A percentile compares a stretch with the other conserved stretches of the same genome.
Evolutionary conservation across 345 rosid species (phyloP).

Genomic region (Trapa bicornis): DNA sequence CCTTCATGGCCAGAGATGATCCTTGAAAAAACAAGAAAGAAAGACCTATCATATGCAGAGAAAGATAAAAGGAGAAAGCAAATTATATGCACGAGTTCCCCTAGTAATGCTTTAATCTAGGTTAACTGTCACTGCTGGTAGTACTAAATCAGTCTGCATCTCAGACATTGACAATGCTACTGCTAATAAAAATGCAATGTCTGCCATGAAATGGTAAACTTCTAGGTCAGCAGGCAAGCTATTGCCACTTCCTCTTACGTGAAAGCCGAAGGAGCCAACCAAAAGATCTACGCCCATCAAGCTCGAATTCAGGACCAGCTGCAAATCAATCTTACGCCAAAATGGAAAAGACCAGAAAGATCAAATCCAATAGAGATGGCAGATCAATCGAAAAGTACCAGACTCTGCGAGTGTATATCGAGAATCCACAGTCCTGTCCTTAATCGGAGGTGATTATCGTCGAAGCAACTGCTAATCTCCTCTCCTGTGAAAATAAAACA

Average conservation of each 20-base stretch:
- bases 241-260: background rate
- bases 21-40: constrained; percentile 3
- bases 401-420: background rate
- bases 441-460: no score
- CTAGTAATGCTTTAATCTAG: background rate
- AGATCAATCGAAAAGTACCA: no score
- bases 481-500: no score
- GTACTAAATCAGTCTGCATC: background rate
- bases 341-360: background rate
- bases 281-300: no score
- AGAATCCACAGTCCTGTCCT: no score
- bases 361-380: no score
- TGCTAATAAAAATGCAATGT: background rate
- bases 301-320: background rate
- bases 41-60: background rate
- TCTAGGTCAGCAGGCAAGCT: background rate
- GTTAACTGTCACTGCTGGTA: background rate
- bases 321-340: background rate
- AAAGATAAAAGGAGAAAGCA: background rate
- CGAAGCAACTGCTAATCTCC: no score
- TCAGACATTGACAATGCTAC: background rate
- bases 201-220: background rate
- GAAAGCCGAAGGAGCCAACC: background rate
- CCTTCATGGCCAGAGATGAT: constrained; percentile 7
- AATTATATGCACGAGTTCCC: background rate